A percentile compares a stretch with the other conserved stretches of the same genome.
Evolutionary conservation across 768 basidiomycete species (phyloP).

Genomic region (Astraeus odoratus): DNA sequence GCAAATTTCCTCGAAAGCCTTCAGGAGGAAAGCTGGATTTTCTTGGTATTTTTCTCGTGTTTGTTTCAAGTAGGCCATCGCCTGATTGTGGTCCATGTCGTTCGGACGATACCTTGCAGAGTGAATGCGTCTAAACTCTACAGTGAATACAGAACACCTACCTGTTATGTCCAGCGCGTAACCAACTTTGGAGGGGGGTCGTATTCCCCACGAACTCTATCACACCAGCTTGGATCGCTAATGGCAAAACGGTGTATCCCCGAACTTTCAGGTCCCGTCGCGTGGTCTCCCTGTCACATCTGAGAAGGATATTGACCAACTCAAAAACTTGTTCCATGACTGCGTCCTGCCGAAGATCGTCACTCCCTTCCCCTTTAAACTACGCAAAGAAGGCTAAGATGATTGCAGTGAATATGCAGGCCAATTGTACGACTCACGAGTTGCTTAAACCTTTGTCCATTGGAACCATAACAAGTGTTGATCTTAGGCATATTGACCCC

Average conservation of each 20-base stretch:
- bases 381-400: constrained; percentile 24
- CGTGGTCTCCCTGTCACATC: constrained; percentile 66
- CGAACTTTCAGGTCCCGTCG: constrained; percentile 68
- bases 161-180: constrained; percentile 56
- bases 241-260: constrained; percentile 84
- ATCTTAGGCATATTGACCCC: constrained; percentile 85
- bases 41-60: constrained; percentile 27
- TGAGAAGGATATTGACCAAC: constrained; percentile 75
- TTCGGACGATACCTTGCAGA: constrained; percentile 54
- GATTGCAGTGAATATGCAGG: no score
- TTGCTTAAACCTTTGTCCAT: constrained; percentile 66
- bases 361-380: constrained; percentile 89
- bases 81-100: constrained; percentile 38
- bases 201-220: constrained; percentile 90
- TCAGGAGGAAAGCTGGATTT: constrained; percentile 25
- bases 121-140: neutral
- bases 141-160: constrained; percentile 25
- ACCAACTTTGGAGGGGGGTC: constrained; percentile 53
- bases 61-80: constrained; percentile 23
- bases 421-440: constrained; percentile 60
- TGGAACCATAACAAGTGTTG: constrained; percentile 55
- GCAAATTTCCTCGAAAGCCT: constrained; percentile 32
- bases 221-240: constrained; percentile 73
- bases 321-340: constrained; percentile 99
- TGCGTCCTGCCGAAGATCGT: constrained; percentile 94